Conservation (phyloP, 257 asterid species). For the Euphrasia confusa region DNA sequence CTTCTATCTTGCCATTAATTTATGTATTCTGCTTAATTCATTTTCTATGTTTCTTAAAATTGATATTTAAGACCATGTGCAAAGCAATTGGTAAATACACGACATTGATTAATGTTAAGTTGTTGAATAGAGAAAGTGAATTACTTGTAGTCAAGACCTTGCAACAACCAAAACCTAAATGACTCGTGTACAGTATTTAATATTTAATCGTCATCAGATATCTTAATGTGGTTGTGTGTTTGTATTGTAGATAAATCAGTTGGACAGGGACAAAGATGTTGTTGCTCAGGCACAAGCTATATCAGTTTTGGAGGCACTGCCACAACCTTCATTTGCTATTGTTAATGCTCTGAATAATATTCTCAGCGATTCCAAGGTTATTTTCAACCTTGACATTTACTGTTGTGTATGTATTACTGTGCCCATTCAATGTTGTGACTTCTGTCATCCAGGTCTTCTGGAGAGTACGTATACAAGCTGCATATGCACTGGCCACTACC, state of each 20-base stretch:
- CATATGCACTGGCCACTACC: conserved; percentile 85
- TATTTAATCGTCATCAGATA: conserved; percentile 13
- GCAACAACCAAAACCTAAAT: conserved; percentile 3
- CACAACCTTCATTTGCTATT: conserved; percentile 75
- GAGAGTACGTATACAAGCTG: conserved; percentile 94
- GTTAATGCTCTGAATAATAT: conserved; percentile 75
- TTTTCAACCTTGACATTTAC: conserved; percentile 22
- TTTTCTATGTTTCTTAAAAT: background rate
- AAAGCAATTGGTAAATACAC: conserved; percentile 12
- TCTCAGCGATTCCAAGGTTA: conserved; percentile 88
- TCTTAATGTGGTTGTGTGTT: conserved; percentile 17
- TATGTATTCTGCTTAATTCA: conserved; percentile 4
- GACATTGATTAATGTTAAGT: conserved; percentile 10
- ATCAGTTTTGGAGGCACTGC: conserved; percentile 70
- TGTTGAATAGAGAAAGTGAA: conserved; percentile 1
- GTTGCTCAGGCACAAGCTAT: conserved; percentile 96
- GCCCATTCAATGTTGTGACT: conserved; percentile 22
- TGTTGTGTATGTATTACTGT: conserved; percentile 4
- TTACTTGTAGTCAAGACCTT: conserved; percentile 8
- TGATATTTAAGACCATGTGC: background rate
- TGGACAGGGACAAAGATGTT: conserved; percentile 97
- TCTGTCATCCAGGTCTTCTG: conserved; percentile 68
- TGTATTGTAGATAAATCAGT: conserved; percentile 71
- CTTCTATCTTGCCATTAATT: conserved; percentile 2
- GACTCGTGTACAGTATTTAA: conserved; percentile 11